Percentiles rank a stretch among this genome's conserved stretches.
Conservation (phyloP, 1,139 yeast species). For the Zygoascus hellenicus region DNA sequence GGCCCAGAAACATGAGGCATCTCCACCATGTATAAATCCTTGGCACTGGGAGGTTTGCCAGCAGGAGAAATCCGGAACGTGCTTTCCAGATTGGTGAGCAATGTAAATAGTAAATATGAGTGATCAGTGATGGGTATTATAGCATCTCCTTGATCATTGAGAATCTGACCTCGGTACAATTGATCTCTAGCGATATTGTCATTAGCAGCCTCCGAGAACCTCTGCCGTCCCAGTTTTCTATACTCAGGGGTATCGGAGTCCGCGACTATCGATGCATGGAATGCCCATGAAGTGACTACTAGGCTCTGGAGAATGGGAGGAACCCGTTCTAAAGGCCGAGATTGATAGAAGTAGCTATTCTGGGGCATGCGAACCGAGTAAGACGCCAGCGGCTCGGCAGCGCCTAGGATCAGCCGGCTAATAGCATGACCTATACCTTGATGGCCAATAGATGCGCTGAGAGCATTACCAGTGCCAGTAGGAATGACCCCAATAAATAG, state of each 20-base stretch:
- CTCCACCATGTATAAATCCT: slow-evolving; percentile 48
- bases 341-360: not conserved
- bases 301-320: slow-evolving; percentile 40
- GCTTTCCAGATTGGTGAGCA: slow-evolving; percentile 60
- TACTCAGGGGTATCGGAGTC: slow-evolving; percentile 67
- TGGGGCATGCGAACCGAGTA: slow-evolving; percentile 52
- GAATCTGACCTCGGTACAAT: slow-evolving; percentile 42
- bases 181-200: slow-evolving; percentile 47
- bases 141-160: slow-evolving; percentile 5
- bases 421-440: slow-evolving; percentile 40
- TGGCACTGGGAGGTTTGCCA: slow-evolving; percentile 47
- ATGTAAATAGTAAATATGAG: slow-evolving; percentile 63
- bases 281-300: slow-evolving; percentile 78
- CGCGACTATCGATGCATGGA: slow-evolving; percentile 81
- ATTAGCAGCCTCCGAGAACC: slow-evolving; percentile 67
- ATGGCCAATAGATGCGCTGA: slow-evolving; percentile 57
- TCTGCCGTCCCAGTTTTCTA: slow-evolving; percentile 54
- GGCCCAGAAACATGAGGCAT: slow-evolving; percentile 41
- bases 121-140: slow-evolving; percentile 31
- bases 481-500: slow-evolving; percentile 53
- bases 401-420: slow-evolving; percentile 38
- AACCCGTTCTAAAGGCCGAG: not conserved
- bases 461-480: slow-evolving; percentile 82
- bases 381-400: slow-evolving; percentile 43
- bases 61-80: slow-evolving; percentile 68